Evolutionary conservation across 1,139 yeast genomes (phyloP), one percentile per base, ranked within the genome.

Genomic region (Saccharomyces pastorianus): DNA sequence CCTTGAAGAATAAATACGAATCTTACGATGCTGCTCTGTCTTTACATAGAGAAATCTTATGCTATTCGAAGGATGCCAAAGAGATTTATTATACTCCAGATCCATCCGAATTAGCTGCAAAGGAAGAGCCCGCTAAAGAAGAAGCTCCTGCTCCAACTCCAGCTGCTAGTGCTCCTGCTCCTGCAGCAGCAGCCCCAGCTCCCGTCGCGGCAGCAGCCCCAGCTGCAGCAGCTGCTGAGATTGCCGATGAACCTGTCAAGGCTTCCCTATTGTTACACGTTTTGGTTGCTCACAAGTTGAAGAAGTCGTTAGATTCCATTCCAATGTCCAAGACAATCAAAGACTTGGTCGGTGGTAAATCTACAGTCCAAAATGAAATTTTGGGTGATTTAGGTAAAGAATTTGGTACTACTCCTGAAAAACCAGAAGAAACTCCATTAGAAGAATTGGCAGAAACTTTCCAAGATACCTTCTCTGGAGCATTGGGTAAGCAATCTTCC

Each of bases 321-420:
- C 89, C 99, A 56, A 80, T 89, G 79, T 74, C 90, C 57, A 93
- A 93, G 76, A 93, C 99, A 53, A 88, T 93, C 71, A 93, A 93
- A 75, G 99, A 93, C 69, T 80, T 93, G 67, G 99, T 93, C 60
- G 96, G 96, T 66, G 99, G 99, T 77, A 93, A 93, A 73, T 93
- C 99, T 29, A 93, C 99, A 42, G 95, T 93, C 51, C 99, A 93
- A 76, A 93, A 93, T 73, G 99, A 93, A 78, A 93, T 93, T 64
- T 81, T 93, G 66, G 99, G 99, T 79, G 99, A 93, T 69, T 81
- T 93, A 67, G 97, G 98, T 70, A 93, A 93, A 74, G 99, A 93
- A 75, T 93, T 93, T 68, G 98, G 98, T 64, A 77, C 95, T 52
- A 90, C 98, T 53, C 99, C 99, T 49, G 99, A 93, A 75, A 93